Evolutionary conservation across 2,329 filamentous ascomycete genomes (phyloP), one percentile per base, ranked within the genome.

Genomic region (Pseudogymnoascus sp.): DNA sequence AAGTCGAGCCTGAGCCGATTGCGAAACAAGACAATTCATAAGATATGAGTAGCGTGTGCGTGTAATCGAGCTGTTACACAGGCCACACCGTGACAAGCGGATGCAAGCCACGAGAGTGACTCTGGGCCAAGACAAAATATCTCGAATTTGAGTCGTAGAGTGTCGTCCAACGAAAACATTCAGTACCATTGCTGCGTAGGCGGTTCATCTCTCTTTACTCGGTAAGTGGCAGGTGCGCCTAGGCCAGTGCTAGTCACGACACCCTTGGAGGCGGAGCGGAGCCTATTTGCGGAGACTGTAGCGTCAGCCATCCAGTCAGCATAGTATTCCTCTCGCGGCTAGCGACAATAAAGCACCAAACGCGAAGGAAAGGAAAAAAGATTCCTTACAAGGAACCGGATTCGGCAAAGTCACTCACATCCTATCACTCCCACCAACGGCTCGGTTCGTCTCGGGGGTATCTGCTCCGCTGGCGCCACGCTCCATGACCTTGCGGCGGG

Each of bases 221-320:
- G 79, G 74, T 80, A 77, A 75, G 75, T 75, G 72, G 75, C 74
- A 76, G 77, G 73, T 70, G 74, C 72, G 73, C 60, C 44, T 67
- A 70, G 77, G 76, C 77, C 75, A 75, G 74, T 76, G 68, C 72
- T 74, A 70, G 69, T 71, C 76, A 80, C 80, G 79, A 79, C 82
- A 82, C 85, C 86, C 80, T 88, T 89, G 74, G 87, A 88, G 83
- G 87, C 86, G 82, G 88, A 91, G 83, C 88, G 88, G 83, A 91
- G 87, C 87, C 88, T 91, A 85, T 87, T 87, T 88, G 83, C 87
- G 87, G 83, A 87, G 84, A 89, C 88, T 90, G 87, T 86, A 79
- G 82, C 76, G 88, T 90, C 87, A 91, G 87, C 88, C 85, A 85
- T 82, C 83, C 83, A 85, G 84, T 87, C 85, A 87, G 85, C 83